Percentiles rank a stretch among this genome's conserved stretches.
Evolutionary conservation across 2,329 filamentous ascomycete genomes (phyloP).

Genomic region (Arthrobotrys iridis): DNA sequence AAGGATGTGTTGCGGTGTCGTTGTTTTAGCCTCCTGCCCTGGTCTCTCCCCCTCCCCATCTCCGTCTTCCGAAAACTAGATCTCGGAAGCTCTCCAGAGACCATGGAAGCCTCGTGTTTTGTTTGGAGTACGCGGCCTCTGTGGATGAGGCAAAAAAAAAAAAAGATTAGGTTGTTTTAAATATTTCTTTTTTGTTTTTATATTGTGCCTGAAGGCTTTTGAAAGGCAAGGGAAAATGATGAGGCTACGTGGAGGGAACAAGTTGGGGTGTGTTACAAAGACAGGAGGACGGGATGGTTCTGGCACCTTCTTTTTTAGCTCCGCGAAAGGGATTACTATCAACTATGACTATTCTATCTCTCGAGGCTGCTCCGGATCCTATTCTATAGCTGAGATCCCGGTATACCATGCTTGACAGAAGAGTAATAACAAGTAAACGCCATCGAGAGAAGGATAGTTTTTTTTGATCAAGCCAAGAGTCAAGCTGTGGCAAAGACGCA

Average conservation of each 20-base stretch:
- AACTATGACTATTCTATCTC: too few relatives aligned
- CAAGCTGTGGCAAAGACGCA: slow-evolving; percentile 47
- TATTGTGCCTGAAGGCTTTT: not conserved
- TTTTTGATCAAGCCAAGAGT: too few relatives aligned
- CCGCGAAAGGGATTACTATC: too few relatives aligned
- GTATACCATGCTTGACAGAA: not conserved
- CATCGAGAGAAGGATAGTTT: too few relatives aligned
- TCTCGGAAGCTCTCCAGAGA: not conserved
- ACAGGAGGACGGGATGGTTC: slow-evolving; percentile 27
- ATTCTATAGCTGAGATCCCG: too few relatives aligned
- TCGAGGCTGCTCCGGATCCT: too few relatives aligned
- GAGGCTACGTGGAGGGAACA: slow-evolving; percentile 47
- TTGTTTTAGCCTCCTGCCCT: slow-evolving; percentile 11
- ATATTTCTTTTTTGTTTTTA: not conserved
- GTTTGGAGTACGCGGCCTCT: too few relatives aligned
- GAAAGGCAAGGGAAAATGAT: not conserved
- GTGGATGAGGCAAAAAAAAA: too few relatives aligned
- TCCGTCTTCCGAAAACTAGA: too few relatives aligned
- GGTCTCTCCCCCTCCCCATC: not conserved
- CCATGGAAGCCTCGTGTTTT: not conserved
- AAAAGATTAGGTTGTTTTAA: too few relatives aligned
- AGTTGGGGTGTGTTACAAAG: slow-evolving; percentile 15
- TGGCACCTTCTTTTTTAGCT: slow-evolving; percentile 54
- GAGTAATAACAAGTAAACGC: too few relatives aligned
- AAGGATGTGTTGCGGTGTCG: slow-evolving; percentile 14